Conservation (phyloP, 441 rosid species). For the Populus hybrid region DNA sequence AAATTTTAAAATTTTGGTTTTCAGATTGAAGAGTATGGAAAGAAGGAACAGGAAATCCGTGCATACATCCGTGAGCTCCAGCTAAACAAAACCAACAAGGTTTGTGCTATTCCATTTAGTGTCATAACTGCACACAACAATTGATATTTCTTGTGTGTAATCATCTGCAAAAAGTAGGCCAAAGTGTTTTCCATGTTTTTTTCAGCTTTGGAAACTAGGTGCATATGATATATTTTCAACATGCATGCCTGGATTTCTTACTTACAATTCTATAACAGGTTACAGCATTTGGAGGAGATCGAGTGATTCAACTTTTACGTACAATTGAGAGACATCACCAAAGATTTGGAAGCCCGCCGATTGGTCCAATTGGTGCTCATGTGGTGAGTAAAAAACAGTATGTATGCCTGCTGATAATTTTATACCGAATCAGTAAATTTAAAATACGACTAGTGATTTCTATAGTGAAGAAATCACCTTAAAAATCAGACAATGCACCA, state of each 20-base stretch:
- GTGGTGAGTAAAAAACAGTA: slow-evolving; percentile 49
- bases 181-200: neutral
- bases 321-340: slow-evolving; percentile 65
- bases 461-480: neutral
- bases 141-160: neutral
- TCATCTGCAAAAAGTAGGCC: neutral
- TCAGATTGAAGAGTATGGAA: slow-evolving; percentile 57
- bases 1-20: slow-evolving; percentile 23
- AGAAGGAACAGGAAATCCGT: slow-evolving; percentile 32
- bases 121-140: neutral
- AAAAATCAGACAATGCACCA: neutral
- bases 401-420: neutral
- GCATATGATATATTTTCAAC: neutral
- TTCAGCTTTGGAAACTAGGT: neutral
- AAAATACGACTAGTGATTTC: neutral
- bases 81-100: slow-evolving; percentile 76
- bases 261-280: slow-evolving; percentile 39
- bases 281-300: slow-evolving; percentile 96
- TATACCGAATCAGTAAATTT: neutral
- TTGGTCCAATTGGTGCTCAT: slow-evolving; percentile 98
- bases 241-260: slow-evolving; percentile 16
- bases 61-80: slow-evolving; percentile 49
- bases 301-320: slow-evolving; percentile 75
- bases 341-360: slow-evolving; percentile 69
- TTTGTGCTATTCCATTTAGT: slow-evolving; percentile 25